Conservation (phyloP, 2,329 filamentous ascomycete genomes). For the Aspergillus pseudoterreus region DNA sequence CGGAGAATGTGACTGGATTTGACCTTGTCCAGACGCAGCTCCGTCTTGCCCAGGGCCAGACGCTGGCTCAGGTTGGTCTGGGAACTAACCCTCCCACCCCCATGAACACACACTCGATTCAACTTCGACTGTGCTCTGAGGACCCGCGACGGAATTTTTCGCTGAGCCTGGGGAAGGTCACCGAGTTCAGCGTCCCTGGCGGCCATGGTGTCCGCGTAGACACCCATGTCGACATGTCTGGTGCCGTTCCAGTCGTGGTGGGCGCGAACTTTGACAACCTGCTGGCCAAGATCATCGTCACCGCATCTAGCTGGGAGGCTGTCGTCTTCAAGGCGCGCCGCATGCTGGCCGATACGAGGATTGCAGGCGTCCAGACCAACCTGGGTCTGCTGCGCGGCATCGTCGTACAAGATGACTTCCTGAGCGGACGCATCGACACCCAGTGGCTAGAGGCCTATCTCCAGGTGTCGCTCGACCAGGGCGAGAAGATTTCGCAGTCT, state of each 20-base stretch:
- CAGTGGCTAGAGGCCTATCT: constrained; percentile 56
- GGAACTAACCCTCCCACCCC: constrained; percentile 10
- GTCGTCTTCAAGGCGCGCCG: constrained; percentile 52
- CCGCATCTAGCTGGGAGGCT: constrained; percentile 51
- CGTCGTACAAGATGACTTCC: constrained; percentile 50
- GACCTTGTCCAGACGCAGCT: constrained; percentile 57
- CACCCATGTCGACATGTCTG: constrained; percentile 48
- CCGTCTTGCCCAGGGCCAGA: constrained; percentile 50
- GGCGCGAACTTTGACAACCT: constrained; percentile 58
- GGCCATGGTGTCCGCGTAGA: constrained; percentile 59
- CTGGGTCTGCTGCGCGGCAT: constrained; percentile 54
- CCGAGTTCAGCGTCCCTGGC: constrained; percentile 50
- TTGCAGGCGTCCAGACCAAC: constrained; percentile 59
- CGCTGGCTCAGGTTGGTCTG: constrained; percentile 37
- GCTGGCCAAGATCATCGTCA: constrained; percentile 58
- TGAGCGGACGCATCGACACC: constrained; percentile 48
- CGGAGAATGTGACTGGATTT: constrained; percentile 51
- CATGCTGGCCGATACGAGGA: constrained; percentile 53
- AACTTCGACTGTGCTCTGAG: constrained; percentile 57
- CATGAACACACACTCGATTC: constrained; percentile 41
- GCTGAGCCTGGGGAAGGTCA: constrained; percentile 59
- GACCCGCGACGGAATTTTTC: constrained; percentile 52
- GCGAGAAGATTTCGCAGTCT: constrained; percentile 25
- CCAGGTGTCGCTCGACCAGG: constrained; percentile 33
- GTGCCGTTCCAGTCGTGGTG: constrained; percentile 40